These are phyloP conservation scores for Endocladia muricata DNA, from an alignment of 31 red algal species.

Conservation along the genomic window DNA sequence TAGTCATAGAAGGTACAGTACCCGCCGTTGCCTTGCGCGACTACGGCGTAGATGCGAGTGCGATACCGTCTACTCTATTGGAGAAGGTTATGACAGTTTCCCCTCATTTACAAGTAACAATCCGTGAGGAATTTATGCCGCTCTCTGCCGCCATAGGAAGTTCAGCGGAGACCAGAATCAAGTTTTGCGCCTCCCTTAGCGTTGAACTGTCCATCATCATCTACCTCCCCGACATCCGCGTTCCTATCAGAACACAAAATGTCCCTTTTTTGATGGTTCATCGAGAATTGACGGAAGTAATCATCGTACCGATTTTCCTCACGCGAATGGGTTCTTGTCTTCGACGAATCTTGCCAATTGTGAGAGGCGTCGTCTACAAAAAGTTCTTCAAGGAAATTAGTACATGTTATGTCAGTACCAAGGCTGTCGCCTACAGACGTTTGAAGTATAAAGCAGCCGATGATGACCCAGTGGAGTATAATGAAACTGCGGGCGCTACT, in stretches of 20 bases:
- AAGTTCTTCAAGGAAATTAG: neutral
- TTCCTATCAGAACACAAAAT: neutral
- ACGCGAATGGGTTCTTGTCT: conserved; percentile 6
- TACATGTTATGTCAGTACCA: neutral
- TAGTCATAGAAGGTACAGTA: too few species aligned
- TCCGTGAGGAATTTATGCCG: too few species aligned
- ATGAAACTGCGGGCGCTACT: neutral
- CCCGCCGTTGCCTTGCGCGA: too few species aligned
- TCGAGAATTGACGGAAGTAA: neutral
- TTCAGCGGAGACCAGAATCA: neutral
- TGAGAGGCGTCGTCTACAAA: neutral
- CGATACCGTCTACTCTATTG: too few species aligned
- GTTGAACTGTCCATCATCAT: neutral
- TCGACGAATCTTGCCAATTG: neutral
- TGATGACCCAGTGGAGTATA: conserved; percentile 1
- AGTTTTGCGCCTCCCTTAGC: neutral
- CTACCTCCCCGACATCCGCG: neutral
- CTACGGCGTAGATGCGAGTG: too few species aligned
- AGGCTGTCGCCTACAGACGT: neutral
- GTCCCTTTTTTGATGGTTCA: neutral
- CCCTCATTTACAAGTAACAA: too few species aligned
- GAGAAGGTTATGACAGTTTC: too few species aligned
- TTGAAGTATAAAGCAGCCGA: neutral
- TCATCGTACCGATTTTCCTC: neutral
- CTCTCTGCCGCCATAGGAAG: too few species aligned